Evolutionary conservation across 768 basidiomycete species (phyloP).

Genomic region (Mycena leptocephala): DNA sequence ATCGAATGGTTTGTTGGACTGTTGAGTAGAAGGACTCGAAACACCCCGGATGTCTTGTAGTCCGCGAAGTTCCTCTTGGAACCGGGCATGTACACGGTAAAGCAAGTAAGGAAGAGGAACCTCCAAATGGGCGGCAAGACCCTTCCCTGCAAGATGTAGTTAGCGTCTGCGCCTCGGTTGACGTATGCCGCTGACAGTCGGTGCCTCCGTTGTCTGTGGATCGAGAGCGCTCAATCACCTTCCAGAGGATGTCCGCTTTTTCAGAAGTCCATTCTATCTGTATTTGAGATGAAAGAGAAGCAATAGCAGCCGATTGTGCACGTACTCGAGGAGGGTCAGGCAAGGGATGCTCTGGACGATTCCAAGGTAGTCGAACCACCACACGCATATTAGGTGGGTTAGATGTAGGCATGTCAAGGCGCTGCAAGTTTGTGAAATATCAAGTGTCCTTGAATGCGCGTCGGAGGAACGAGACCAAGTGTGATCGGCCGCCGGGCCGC

Average conservation of each 20-base stretch:
- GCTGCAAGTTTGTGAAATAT: too few relatives aligned
- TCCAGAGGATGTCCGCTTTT: slow-evolving; percentile 91
- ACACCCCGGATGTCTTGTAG: slow-evolving; percentile 80
- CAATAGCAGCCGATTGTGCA: slow-evolving; percentile 31
- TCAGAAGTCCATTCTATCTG: slow-evolving; percentile 91
- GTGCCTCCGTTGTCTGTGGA: slow-evolving; percentile 81
- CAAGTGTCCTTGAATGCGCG: too few relatives aligned
- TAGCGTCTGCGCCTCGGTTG: slow-evolving; percentile 11
- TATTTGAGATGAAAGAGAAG: slow-evolving; percentile 29
- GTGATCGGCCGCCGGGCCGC: too few relatives aligned
- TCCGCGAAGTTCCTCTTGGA: slow-evolving; percentile 88
- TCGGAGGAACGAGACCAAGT: too few relatives aligned
- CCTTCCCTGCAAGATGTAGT: slow-evolving; percentile 75
- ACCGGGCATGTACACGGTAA: slow-evolving; percentile 87
- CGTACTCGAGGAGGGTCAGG: slow-evolving; percentile 81
- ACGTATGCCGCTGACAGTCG: slow-evolving; percentile 74
- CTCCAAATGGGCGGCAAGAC: slow-evolving; percentile 82
- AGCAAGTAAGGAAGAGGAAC: slow-evolving; percentile 90
- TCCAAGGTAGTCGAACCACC: slow-evolving; percentile 85
- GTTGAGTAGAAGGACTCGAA: slow-evolving; percentile 64
- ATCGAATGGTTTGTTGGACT: slow-evolving; percentile 50
- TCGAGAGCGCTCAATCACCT: slow-evolving; percentile 86
- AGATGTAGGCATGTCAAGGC: slow-evolving; percentile 47
- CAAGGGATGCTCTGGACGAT: slow-evolving; percentile 80
- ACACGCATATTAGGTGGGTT: slow-evolving; percentile 70